Conservation (phyloP, 495 filamentous ascomycete species). For the Daldinia decipiens region DNA sequence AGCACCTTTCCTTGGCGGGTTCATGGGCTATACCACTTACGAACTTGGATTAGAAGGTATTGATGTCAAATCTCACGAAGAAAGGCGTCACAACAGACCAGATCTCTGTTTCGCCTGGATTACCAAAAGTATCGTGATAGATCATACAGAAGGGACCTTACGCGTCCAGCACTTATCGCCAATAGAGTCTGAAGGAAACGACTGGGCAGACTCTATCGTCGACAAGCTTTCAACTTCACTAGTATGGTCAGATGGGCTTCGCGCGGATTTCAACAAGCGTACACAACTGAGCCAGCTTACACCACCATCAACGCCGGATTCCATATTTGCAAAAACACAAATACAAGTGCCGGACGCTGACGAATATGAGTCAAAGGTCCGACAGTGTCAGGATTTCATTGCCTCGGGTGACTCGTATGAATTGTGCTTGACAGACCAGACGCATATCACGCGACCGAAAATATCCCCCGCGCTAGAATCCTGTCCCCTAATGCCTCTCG, state of each 20-base stretch:
- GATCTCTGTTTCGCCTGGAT: conserved; percentile 84
- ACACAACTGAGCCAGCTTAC: conserved; percentile 39
- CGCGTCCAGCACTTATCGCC: conserved; percentile 71
- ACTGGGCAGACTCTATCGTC: conserved; percentile 49
- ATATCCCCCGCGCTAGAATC: conserved; percentile 35
- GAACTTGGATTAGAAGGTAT: conserved; percentile 80
- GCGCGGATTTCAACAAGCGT: conserved; percentile 34
- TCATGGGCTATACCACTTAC: conserved; percentile 91
- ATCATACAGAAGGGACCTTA: conserved; percentile 69
- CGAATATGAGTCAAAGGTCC: conserved; percentile 72
- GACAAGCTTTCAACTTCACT: conserved; percentile 46
- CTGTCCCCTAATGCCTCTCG: conserved; percentile 18
- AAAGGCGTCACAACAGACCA: conserved; percentile 61
- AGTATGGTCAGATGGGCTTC: conserved; percentile 44
- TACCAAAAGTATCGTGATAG: conserved; percentile 81
- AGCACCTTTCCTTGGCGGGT: conserved; percentile 84
- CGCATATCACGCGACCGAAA: conserved; percentile 62
- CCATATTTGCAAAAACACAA: conserved; percentile 18
- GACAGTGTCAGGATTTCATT: conserved; percentile 75
- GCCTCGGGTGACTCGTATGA: conserved; percentile 89
- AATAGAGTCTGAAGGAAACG: conserved; percentile 47
- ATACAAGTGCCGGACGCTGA: conserved; percentile 60
- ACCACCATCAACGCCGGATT: conserved; percentile 42
- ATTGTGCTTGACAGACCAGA: conserved; percentile 85
- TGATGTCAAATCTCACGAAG: conserved; percentile 52